Conservation (phyloP, 495 filamentous ascomycete species). For the Penicillium ochrochloron region DNA sequence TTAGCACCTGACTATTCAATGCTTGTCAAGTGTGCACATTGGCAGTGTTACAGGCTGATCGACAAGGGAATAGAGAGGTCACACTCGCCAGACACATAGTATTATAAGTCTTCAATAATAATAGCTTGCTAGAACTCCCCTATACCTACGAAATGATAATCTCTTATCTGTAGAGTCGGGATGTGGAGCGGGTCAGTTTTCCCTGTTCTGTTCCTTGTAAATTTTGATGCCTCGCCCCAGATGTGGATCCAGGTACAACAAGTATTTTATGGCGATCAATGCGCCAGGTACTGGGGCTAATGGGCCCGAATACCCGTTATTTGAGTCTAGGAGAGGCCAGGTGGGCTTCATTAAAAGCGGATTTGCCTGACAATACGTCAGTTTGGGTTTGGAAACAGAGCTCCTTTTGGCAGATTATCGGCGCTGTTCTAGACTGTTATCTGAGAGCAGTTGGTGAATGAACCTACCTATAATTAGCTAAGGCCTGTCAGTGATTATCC, state of each 20-base stretch:
- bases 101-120: too few relatives aligned
- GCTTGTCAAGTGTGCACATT: background rate
- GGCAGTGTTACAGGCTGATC: background rate
- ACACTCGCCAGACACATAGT: background rate
- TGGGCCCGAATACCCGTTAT: background rate
- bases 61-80: background rate
- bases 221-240: background rate
- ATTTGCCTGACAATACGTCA: background rate
- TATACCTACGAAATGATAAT: background rate
- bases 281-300: background rate
- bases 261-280: constrained; percentile 1
- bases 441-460: background rate
- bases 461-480: background rate
- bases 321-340: background rate
- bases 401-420: background rate
- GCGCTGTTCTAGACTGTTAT: background rate
- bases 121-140: background rate
- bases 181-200: background rate
- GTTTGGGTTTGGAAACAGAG: background rate
- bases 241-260: constrained; percentile 1
- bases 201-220: constrained; percentile 3
- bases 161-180: background rate
- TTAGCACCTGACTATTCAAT: background rate
- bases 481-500: background rate
- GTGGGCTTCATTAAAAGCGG: background rate